These are phyloP conservation scores for Euphrasia confusa DNA, from an alignment of 257 asterid species.

Conservation along the genomic window DNA sequence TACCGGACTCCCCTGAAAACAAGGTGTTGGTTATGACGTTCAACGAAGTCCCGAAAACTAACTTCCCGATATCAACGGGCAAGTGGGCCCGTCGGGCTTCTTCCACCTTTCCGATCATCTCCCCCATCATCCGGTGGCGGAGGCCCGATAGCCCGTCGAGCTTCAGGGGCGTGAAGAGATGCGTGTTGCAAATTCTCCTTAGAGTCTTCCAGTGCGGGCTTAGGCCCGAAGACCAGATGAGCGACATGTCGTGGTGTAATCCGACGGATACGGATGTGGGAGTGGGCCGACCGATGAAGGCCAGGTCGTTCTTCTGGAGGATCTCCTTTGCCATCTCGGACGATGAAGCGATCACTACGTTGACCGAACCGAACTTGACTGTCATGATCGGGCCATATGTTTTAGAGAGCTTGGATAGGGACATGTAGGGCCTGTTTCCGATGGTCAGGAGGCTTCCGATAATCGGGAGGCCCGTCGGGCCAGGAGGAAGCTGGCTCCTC, in stretches of 20 bases:
- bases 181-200: constrained; percentile 16
- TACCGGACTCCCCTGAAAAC: constrained; percentile 30
- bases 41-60: constrained; percentile 25
- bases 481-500: constrained; percentile 28
- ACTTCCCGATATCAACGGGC: constrained; percentile 18
- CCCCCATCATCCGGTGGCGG: constrained; percentile 15
- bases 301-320: constrained; percentile 22
- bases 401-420: constrained; percentile 24
- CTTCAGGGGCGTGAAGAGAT: constrained; percentile 22
- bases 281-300: constrained; percentile 24
- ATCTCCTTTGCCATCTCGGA: constrained; percentile 30
- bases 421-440: constrained; percentile 22
- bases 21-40: constrained; percentile 29
- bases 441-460: constrained; percentile 25
- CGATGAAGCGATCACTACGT: constrained; percentile 27
- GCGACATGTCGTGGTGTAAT: constrained; percentile 20
- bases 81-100: constrained; percentile 5
- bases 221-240: constrained; percentile 23
- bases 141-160: constrained; percentile 20
- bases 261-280: constrained; percentile 28
- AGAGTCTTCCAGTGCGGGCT: constrained; percentile 29
- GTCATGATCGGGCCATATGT: constrained; percentile 33
- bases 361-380: constrained; percentile 22
- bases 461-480: constrained; percentile 28
- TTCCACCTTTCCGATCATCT: constrained; percentile 15